Percentiles rank a stretch among this genome's conserved stretches.
Evolutionary conservation across 2,329 filamentous ascomycete species (phyloP).

Genomic region (Pezicula radicicola): DNA sequence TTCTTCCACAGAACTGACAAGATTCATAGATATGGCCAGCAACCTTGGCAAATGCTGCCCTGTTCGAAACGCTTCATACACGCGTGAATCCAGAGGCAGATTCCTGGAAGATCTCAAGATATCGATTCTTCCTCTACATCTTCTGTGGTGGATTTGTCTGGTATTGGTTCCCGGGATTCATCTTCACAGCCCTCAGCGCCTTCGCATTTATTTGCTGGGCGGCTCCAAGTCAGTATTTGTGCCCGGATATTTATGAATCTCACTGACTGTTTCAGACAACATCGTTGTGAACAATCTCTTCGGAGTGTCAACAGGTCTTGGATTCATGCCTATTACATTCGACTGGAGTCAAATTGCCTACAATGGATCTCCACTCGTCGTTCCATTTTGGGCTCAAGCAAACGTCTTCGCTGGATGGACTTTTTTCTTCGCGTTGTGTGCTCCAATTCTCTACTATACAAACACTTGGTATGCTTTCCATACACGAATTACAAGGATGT

Average conservation of each 20-base stretch:
- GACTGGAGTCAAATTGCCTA: constrained; percentile 67
- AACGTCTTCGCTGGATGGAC: constrained; percentile 59
- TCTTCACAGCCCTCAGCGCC: constrained; percentile 59
- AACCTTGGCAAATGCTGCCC: constrained; percentile 13
- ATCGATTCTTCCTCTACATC: constrained; percentile 1
- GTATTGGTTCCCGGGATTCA: constrained; percentile 56
- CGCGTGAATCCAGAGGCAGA: constrained; percentile 46
- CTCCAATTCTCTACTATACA: constrained; percentile 3
- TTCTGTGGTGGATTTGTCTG: constrained; percentile 33
- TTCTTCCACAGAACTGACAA: too few relatives aligned
- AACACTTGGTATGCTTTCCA: constrained; percentile 2
- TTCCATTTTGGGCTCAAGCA: constrained; percentile 70
- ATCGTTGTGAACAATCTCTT: constrained; percentile 68
- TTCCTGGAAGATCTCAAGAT: constrained; percentile 46
- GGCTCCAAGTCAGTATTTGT: background rate
- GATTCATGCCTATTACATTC: constrained; percentile 67
- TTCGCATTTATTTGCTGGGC: constrained; percentile 3
- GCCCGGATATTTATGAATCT: background rate
- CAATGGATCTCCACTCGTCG: constrained; percentile 49
- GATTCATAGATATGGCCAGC: constrained; percentile 15
- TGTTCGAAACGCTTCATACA: constrained; percentile 52
- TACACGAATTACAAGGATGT: too few relatives aligned
- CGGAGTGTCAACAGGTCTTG: constrained; percentile 63
- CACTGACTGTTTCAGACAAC: constrained; percentile 33
- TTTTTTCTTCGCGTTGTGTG: background rate